Percentiles rank a stretch among this genome's conserved stretches.
Conservation (phyloP, 2,329 filamentous ascomycete genomes). For the Trichophyton equinum region DNA sequence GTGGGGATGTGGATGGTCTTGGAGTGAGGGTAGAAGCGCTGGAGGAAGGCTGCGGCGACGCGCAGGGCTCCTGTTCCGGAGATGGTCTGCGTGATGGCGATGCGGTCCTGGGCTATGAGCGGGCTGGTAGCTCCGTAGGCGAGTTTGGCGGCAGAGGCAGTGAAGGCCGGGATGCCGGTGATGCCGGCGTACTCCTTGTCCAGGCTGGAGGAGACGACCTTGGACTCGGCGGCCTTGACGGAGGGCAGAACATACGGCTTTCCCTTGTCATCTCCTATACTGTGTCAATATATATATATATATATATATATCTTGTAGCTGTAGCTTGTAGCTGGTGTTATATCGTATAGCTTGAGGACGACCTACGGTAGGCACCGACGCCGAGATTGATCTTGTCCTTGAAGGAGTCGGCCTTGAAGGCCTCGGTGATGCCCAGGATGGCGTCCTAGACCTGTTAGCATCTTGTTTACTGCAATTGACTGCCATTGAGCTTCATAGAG, state of each 20-base stretch:
- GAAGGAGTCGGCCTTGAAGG: constrained; percentile 94
- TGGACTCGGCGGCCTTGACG: constrained; percentile 76
- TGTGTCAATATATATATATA: constrained; percentile 3
- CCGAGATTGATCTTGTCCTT: constrained; percentile 96
- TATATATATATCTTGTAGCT: not conserved
- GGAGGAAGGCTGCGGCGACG: constrained; percentile 85
- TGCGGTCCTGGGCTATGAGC: constrained; percentile 58
- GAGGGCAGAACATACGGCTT: constrained; percentile 97
- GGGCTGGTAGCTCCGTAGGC: constrained; percentile 76
- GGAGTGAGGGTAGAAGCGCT: constrained; percentile 76
- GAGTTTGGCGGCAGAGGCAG: constrained; percentile 76
- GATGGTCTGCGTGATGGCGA: constrained; percentile 94
- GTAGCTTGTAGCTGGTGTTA: not conserved
- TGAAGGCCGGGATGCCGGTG: constrained; percentile 89
- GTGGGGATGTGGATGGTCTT: constrained; percentile 96
- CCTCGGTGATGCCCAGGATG: constrained; percentile 65
- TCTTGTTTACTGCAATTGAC: not conserved
- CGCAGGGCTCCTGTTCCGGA: constrained; percentile 93
- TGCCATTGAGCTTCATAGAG: not conserved
- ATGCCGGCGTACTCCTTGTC: constrained; percentile 99
- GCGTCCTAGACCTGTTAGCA: constrained; percentile 24
- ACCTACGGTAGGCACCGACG: constrained; percentile 81
- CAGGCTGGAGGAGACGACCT: constrained; percentile 61
- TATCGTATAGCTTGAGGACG: not conserved
- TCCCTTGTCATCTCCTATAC: constrained; percentile 66